These are phyloP conservation scores for Shiraia sp. DNA, from an alignment of 2,329 filamentous ascomycete genomes.

Conservation along the genomic window DNA sequence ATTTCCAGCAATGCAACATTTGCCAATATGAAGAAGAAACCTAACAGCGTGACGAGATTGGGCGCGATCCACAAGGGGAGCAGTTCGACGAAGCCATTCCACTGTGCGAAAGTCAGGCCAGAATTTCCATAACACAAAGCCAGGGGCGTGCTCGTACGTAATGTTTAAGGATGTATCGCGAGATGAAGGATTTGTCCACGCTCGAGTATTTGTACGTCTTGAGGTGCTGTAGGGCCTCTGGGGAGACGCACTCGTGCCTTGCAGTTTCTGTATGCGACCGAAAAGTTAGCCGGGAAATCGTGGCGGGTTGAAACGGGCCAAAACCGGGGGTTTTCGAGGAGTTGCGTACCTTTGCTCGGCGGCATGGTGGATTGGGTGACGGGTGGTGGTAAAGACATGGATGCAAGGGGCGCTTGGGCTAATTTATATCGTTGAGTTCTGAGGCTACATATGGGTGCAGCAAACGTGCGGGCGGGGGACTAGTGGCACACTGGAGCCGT, in stretches of 20 bases:
- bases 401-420: conserved; percentile 22
- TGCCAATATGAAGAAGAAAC: conserved; percentile 89
- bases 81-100: conserved; percentile 93
- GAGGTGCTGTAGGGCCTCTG: conserved; percentile 87
- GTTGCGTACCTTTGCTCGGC: conserved; percentile 38
- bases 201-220: conserved; percentile 97
- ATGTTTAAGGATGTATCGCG: conserved; percentile 89
- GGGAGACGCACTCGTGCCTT: conserved; percentile 75
- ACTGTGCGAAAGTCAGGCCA: conserved; percentile 60
- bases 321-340: conserved; percentile 4
- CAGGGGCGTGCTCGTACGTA: conserved; percentile 68
- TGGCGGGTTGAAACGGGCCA: background rate
- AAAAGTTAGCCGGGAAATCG: conserved; percentile 12
- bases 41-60: conserved; percentile 94
- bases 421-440: conserved; percentile 26
- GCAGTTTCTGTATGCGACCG: conserved; percentile 54
- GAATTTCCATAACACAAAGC: conserved; percentile 7
- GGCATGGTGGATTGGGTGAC: conserved; percentile 44
- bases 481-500: conserved; percentile 13
- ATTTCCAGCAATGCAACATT: conserved; percentile 79
- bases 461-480: conserved; percentile 14
- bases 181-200: conserved; percentile 93
- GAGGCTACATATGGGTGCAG: conserved; percentile 15
- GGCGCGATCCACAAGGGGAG: conserved; percentile 95
- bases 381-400: conserved; percentile 44